Evolutionary conservation across 1,284 basidiomycete genomes (phyloP).

Genomic region (Trichosporon sp.): DNA sequence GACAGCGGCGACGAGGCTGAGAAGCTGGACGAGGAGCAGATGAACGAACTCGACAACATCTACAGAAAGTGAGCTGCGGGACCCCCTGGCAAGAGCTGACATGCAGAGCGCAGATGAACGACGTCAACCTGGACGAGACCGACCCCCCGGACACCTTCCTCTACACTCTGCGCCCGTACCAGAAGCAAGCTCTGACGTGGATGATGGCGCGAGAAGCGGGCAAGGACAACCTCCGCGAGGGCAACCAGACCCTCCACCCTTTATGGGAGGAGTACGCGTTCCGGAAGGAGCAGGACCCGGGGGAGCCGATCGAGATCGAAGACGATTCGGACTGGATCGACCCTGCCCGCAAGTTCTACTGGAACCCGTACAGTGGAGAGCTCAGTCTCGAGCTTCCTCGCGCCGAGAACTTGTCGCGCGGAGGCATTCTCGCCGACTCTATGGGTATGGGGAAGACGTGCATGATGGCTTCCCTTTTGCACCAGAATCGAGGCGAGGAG

Average conservation of each 20-base stretch:
- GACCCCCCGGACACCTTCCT: constrained; percentile 76
- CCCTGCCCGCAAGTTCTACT: constrained; percentile 61
- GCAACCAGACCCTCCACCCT: constrained; percentile 71
- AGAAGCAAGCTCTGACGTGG: constrained; percentile 93
- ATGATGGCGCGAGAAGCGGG: constrained; percentile 84
- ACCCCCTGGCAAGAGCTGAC: constrained; percentile 16
- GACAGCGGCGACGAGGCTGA: constrained; percentile 59
- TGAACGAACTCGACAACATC: constrained; percentile 61
- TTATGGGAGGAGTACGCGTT: constrained; percentile 76
- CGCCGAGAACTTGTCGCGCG: constrained; percentile 70
- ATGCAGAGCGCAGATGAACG: constrained; percentile 73
- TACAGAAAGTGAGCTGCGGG: constrained; percentile 64
- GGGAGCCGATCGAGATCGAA: constrained; percentile 46
- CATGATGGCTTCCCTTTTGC: constrained; percentile 88
- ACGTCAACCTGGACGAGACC: constrained; percentile 70
- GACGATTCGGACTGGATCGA: constrained; percentile 44
- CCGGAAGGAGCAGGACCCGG: constrained; percentile 34
- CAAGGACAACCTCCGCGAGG: constrained; percentile 62
- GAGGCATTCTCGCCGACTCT: constrained; percentile 53
- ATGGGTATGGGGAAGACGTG: constrained; percentile 82
- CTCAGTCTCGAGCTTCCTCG: constrained; percentile 80
- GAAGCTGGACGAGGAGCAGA: constrained; percentile 68
- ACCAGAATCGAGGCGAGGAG: constrained; percentile 60
- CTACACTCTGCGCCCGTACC: constrained; percentile 77
- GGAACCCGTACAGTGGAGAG: constrained; percentile 90